Percentiles rank a stretch among this genome's conserved stretches.
phyloP scores from a whole-genome alignment of 306 rosid species.

The Carpinus viminea region DNA sequence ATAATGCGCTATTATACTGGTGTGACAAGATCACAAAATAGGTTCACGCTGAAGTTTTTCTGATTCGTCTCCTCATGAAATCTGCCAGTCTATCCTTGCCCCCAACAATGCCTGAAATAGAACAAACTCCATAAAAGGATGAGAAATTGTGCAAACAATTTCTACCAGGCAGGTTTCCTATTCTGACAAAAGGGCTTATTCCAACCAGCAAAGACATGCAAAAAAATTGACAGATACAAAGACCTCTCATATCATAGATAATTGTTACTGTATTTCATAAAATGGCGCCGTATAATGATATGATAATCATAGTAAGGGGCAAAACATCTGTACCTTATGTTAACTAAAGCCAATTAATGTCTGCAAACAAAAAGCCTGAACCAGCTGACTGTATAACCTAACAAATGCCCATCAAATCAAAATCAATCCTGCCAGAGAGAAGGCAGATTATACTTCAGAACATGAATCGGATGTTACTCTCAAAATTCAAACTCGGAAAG shows the following conservation, averaged over 20 bases:
- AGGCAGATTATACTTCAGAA: background rate
- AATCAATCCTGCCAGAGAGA: background rate
- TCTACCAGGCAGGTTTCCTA: background rate
- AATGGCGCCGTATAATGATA: slow-evolving; percentile 7
- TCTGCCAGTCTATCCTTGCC: slow-evolving; percentile 10
- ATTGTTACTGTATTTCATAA: slow-evolving; percentile 4
- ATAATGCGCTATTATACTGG: slow-evolving; percentile 20
- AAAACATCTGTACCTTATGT: slow-evolving; percentile 30
- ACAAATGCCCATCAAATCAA: slow-evolving; percentile 11
- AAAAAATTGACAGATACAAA: slow-evolving; percentile 28
- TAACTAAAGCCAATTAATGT: slow-evolving; percentile 14
- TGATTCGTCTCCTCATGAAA: slow-evolving; percentile 2
- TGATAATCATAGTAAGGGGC: slow-evolving; percentile 12
- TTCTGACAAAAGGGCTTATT: slow-evolving; percentile 11
- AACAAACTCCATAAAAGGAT: slow-evolving; percentile 22
- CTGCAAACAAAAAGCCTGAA: slow-evolving; percentile 23
- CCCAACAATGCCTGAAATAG: slow-evolving; percentile 21
- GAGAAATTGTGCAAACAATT: slow-evolving; percentile 6
- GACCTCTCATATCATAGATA: background rate
- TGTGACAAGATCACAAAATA: slow-evolving; percentile 27
- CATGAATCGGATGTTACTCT: background rate
- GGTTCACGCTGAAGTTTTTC: slow-evolving; percentile 17
- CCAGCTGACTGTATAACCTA: slow-evolving; percentile 22
- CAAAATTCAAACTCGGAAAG: background rate
- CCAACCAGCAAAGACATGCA: slow-evolving; percentile 21